Conservation (phyloP, 2,329 filamentous ascomycete species). For the Plenodomus biglobosus region DNA sequence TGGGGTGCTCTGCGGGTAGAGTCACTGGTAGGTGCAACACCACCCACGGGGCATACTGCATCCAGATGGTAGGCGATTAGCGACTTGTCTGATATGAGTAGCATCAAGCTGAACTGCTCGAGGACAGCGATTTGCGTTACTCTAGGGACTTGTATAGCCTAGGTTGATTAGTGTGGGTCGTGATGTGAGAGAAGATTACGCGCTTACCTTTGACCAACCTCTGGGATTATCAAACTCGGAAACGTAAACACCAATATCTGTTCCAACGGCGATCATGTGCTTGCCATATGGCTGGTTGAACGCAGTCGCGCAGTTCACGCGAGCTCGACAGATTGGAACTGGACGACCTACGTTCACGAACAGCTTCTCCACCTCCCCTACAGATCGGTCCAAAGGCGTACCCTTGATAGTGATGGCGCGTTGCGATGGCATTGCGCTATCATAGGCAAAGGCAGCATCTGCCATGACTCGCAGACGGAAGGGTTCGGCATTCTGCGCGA, state of each 20-base stretch:
- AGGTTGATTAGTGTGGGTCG: conserved; percentile 31
- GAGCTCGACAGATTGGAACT: conserved; percentile 75
- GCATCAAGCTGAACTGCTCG: conserved; percentile 91
- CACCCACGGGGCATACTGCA: conserved; percentile 64
- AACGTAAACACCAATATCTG: conserved; percentile 90
- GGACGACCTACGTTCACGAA: conserved; percentile 69
- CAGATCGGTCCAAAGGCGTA: conserved; percentile 87
- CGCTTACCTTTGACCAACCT: conserved; percentile 81
- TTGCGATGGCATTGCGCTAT: conserved; percentile 55
- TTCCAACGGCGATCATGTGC: conserved; percentile 89
- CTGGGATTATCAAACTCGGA: conserved; percentile 86
- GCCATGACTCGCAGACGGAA: conserved; percentile 91
- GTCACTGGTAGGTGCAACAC: conserved; percentile 64
- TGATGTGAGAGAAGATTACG: neutral
- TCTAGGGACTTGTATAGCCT: conserved; percentile 74
- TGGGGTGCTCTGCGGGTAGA: conserved; percentile 84
- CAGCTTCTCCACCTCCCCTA: conserved; percentile 80
- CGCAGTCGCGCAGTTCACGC: conserved; percentile 89
- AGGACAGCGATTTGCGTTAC: conserved; percentile 94
- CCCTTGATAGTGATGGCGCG: conserved; percentile 80
- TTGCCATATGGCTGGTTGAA: conserved; percentile 81
- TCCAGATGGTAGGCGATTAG: conserved; percentile 94
- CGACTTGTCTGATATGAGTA: conserved; percentile 87
- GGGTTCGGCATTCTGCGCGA: conserved; percentile 91
- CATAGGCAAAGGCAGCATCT: conserved; percentile 86